Base-by-base conservation (phyloP, 768 basidiomycete species). In the Tylopilus plumbeoviolaceoides region DNA sequence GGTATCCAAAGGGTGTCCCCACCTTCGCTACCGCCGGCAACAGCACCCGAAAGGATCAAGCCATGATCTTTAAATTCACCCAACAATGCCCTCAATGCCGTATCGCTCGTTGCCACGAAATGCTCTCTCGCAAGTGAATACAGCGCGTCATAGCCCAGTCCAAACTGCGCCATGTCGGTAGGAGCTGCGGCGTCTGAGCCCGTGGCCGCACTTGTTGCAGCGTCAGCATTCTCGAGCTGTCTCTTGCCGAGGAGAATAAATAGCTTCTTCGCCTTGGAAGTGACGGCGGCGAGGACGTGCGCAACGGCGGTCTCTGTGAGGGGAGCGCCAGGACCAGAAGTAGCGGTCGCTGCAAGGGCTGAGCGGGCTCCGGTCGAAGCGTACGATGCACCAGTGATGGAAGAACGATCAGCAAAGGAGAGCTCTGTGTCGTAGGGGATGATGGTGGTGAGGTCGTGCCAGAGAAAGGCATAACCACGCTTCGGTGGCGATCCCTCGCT, bases 1-100 rank as follows among this genome's bases (percentile, higher is more conserved):
- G 91, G 90, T 59, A 97, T 90, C 93, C 93, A 97, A 40, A 94
- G 71, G 63, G 82, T 76, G 70, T 91, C 64, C 21, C 55, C 83
- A 47, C 73, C 63, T 49, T 78, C 76, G 31, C 77, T 67, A 55
- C 78, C 61, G 38, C 72, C 70, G 52, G 74, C 66, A 59, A 73
- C 73, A 3, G 65, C 65, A 25, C 73, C 71, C 23, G 59, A 17
- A 38, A 91, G 74, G n/a, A 98, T 82, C 64, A 98, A 66, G 3
- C 82, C 83, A 59, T 99, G 97, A 68, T 98, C 97, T 61, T 82
- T 80, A 69, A 95, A 98, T 70, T 98, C 97, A 12, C 85, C 85
- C 47, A 98, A 72, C 31, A 95, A 74, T 9, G 91, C 80, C 40
- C 88, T 78, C 62, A 95, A 75, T 35, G 92, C 83, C 4, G 86